Conservation (phyloP, 176 grass and related monocot genomes). For the Pontederia crassipes region DNA sequence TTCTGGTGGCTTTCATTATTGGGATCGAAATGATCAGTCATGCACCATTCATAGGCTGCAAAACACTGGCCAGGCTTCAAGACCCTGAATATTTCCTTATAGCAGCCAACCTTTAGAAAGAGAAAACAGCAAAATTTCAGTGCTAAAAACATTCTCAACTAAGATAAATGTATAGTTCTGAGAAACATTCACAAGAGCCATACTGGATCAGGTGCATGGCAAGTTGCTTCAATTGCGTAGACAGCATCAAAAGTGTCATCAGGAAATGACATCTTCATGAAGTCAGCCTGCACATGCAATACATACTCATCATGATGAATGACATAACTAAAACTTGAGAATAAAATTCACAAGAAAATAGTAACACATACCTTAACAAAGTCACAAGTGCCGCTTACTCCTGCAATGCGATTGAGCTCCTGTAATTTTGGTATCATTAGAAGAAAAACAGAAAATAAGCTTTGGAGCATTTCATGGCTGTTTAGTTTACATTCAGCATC, state of each 20-base stretch:
- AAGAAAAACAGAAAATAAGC: not conserved
- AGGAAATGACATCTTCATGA: slow-evolving; percentile 72
- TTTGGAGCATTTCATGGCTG: not conserved
- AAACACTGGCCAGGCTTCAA: slow-evolving; percentile 95
- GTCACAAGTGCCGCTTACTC: slow-evolving; percentile 55
- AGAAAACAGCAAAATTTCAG: slow-evolving; percentile 5
- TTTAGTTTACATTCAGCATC: not conserved
- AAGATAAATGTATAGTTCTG: slow-evolving; percentile 8
- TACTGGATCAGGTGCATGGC: slow-evolving; percentile 69
- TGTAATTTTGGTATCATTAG: slow-evolving; percentile 18
- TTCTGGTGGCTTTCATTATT: slow-evolving; percentile 74
- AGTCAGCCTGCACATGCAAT: slow-evolving; percentile 42
- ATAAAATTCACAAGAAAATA: not conserved
- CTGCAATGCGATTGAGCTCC: slow-evolving; percentile 64
- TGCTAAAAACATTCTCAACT: not conserved
- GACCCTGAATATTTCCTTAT: slow-evolving; percentile 88
- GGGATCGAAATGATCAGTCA: slow-evolving; percentile 84
- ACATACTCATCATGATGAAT: not conserved
- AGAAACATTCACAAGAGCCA: not conserved
- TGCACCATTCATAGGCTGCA: slow-evolving; percentile 96
- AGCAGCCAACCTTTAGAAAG: slow-evolving; percentile 67
- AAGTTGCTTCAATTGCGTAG: slow-evolving; percentile 78
- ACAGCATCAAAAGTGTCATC: slow-evolving; percentile 52
- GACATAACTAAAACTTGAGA: not conserved
- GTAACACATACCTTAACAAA: slow-evolving; percentile 68